phyloP scores from a whole-genome alignment of 2,329 filamentous ascomycete species.

The Fusarium musae region DNA sequence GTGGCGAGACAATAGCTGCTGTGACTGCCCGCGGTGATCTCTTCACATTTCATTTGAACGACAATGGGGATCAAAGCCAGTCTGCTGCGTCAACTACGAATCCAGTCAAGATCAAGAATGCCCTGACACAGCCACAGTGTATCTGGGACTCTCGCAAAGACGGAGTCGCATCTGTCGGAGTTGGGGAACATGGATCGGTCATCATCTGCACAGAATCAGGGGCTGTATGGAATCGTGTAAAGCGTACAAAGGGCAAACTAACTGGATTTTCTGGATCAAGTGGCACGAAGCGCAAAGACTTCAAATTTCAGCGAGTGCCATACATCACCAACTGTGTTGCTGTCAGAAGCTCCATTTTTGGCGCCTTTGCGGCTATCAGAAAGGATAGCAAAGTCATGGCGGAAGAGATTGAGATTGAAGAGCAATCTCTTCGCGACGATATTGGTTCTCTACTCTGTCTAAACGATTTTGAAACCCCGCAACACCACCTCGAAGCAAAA shows the following conservation, averaged over 20 bases:
- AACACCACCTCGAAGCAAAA: conserved; percentile 46
- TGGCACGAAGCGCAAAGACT: conserved; percentile 80
- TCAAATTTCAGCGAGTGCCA: conserved; percentile 93
- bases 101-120: conserved; percentile 86
- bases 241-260: conserved; percentile 82
- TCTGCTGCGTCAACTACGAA: conserved; percentile 84
- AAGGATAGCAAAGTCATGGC: conserved; percentile 85
- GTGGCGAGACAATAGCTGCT: conserved; percentile 91
- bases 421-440: conserved; percentile 79
- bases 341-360: conserved; percentile 88
- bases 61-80: conserved; percentile 70
- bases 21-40: conserved; percentile 86
- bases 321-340: conserved; percentile 86
- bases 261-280: conserved; percentile 58
- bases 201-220: conserved; percentile 94
- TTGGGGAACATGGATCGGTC: conserved; percentile 93
- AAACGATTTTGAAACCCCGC: conserved; percentile 63
- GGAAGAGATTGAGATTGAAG: conserved; percentile 73
- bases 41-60: conserved; percentile 83
- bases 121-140: conserved; percentile 79
- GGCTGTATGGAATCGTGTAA: conserved; percentile 90
- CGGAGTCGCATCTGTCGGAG: conserved; percentile 84
- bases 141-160: conserved; percentile 92
- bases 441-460: conserved; percentile 77
- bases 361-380: conserved; percentile 88